Percentiles rank a stretch among this genome's conserved stretches.
Conservation (phyloP, 306 rosid species). For the Medicago arabica region DNA sequence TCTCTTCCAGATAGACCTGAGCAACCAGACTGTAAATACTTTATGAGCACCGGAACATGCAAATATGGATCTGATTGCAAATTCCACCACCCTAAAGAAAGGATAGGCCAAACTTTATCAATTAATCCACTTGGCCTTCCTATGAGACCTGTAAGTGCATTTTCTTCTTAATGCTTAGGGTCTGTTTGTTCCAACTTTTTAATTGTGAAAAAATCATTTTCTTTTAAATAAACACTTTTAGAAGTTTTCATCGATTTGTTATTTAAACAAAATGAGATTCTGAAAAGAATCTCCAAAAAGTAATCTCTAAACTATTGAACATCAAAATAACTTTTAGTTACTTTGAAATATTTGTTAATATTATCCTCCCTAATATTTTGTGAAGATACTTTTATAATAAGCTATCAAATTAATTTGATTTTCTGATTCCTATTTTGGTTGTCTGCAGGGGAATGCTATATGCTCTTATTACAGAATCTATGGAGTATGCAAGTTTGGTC, state of each 20-base stretch:
- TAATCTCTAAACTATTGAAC: too few species aligned
- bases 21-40: conserved; percentile 88
- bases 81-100: conserved; percentile 86
- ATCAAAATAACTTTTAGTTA: too few species aligned
- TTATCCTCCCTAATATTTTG: conserved; percentile 6
- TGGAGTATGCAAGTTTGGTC: conserved; percentile 93
- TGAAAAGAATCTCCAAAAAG: too few species aligned
- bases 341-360: background rate
- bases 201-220: background rate
- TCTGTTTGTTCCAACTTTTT: background rate
- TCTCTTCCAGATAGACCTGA: conserved; percentile 82
- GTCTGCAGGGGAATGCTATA: conserved; percentile 76
- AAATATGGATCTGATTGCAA: conserved; percentile 91
- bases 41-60: conserved; percentile 86
- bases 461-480: conserved; percentile 75
- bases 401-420: background rate
- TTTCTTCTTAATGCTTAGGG: conserved; percentile 25
- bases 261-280: too few species aligned
- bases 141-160: conserved; percentile 80
- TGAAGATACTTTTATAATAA: too few species aligned
- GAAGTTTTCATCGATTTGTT: background rate
- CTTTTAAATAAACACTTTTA: too few species aligned
- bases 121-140: conserved; percentile 77
- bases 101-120: conserved; percentile 60
- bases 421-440: conserved; percentile 37